Evolutionary conservation across 352 stramenopile species (phyloP), one percentile per base, ranked within the genome.

Genomic region (Phytophthora meadii): DNA sequence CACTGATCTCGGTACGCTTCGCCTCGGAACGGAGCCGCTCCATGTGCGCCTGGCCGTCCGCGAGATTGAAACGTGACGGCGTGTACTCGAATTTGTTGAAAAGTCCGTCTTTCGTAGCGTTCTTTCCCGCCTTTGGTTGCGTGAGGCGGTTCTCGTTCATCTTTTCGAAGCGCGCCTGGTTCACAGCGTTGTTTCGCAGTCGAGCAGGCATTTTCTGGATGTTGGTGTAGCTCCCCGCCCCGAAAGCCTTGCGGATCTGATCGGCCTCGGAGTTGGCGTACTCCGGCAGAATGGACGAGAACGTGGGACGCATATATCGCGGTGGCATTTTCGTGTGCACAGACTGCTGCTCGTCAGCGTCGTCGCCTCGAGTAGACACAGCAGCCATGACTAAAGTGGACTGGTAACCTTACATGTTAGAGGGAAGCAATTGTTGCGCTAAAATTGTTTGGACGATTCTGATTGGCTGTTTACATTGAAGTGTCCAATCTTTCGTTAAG

Each of bases 11-110:
- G 3, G 75, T 71, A 24, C 84, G 84, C 65, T 94, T 92, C 4
- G 77, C 82, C 32, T 94, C 82, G 28, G 67, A 81, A 28, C 80
- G 68, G 24, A 93, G 73, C 0, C 87, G 72, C 41, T 92, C 82
- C 70, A 91, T 81, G 39, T 85, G 79, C 40, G 72, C 55, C n/a
- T 92, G 65, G 27, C 90, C 84, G 36, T 90, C 81, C 10, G 68
- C 62, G 19, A 91, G 73, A 39, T 68, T 84, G 57, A 79, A 94
- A 4, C 81, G 82, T 22, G 87, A 94, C 52, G 87, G 72, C 30
- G 76, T 77, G 73, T 90, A 94, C 72, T 93, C 87, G 54, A 93
- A 92, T 54, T 77, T 69, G 53, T 83, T 90, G 62, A 94, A 94
- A 14, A 92, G 54, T 1, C 84, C 84, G 69, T 88, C 87, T 61